Base-by-base conservation (phyloP, 2,329 filamentous ascomycete species). In the Cladosporium sp. region DNA sequence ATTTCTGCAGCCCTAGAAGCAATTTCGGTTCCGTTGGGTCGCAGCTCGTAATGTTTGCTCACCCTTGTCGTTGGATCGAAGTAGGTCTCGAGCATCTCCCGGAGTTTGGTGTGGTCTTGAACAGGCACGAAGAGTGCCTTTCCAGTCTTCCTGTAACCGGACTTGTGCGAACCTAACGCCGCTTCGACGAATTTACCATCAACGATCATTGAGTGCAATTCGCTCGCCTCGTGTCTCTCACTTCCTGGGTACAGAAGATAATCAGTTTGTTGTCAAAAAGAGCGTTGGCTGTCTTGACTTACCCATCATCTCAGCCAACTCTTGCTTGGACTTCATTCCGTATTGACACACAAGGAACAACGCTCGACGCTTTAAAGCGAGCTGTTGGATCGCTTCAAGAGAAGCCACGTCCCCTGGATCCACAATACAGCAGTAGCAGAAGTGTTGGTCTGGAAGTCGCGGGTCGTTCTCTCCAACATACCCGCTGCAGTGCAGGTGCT, bases 401-500 rank as follows among this genome's bases (percentile, higher is more conserved):
- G 43, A 41, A 9, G 49, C 39, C 22, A 35, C 29, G 18, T 61
- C 53, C 16, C 54, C 52, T 8, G 58, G 55, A 38, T 52, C 15
- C 54, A 72, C 57, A n/a, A 76, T 58, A 53, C 74, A 77, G 25
- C 60, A 58, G 54, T 76, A 76, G 60, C 74, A 77, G 13, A 66
- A 64, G 56, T 77, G 72, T n/a, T 63, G 53, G 22, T 65, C 58
- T 27, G 71, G 69, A 16, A 75, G 53, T 27, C 67, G 66, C 8
- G 61, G 57, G 54, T 75, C 72, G n/a, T 63, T 53, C 2, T 49
- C 25, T 16, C 55, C 61, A 7, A 58, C 57, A 54, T 70, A 76
- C 4, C 74, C 74, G 51, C 75, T 75, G 57, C 74, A 77, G 33
- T 66, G 57, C 20, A 68, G 48, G 60, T 77, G 74, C 53, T 77